These are phyloP conservation scores for Turnera subulata DNA, from an alignment of 345 rosid genomes.

Conservation along the genomic window DNA sequence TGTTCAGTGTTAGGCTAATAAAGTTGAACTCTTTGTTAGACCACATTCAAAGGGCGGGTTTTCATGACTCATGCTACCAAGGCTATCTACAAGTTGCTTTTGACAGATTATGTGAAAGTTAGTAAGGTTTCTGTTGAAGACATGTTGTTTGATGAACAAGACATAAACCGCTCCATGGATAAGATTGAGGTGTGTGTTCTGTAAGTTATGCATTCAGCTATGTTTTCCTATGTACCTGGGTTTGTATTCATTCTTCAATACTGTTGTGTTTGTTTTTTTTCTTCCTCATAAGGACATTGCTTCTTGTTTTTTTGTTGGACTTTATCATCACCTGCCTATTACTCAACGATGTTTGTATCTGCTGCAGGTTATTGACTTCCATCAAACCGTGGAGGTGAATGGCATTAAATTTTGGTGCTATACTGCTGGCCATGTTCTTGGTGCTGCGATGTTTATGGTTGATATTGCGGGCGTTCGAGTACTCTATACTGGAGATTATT, in stretches of 20 bases:
- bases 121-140: slow-evolving; percentile 98
- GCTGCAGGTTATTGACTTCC: slow-evolving; percentile 86
- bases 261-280: too few relatives aligned
- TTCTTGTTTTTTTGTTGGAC: too few relatives aligned
- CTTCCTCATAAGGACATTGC: too few relatives aligned
- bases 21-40: slow-evolving; percentile 35
- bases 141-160: slow-evolving; percentile 92
- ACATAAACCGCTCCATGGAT: slow-evolving; percentile 82
- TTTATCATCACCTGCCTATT: too few relatives aligned
- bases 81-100: slow-evolving; percentile 78
- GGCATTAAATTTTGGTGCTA: slow-evolving; percentile 97
- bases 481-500: slow-evolving; percentile 93
- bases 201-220: not conserved
- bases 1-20: slow-evolving; percentile 6
- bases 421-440: slow-evolving; percentile 97
- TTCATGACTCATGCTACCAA: slow-evolving; percentile 99
- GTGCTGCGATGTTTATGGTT: slow-evolving; percentile 99
- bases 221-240: not conserved
- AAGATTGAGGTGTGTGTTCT: slow-evolving; percentile 62
- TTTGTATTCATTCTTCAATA: too few relatives aligned
- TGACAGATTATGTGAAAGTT: slow-evolving; percentile 93
- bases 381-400: slow-evolving; percentile 84
- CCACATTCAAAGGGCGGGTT: slow-evolving; percentile 83
- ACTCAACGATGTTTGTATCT: too few relatives aligned
- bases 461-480: slow-evolving; percentile 90